Evolutionary conservation across 83 land plant genomes (phyloP).

Genomic region (Picea abies): DNA sequence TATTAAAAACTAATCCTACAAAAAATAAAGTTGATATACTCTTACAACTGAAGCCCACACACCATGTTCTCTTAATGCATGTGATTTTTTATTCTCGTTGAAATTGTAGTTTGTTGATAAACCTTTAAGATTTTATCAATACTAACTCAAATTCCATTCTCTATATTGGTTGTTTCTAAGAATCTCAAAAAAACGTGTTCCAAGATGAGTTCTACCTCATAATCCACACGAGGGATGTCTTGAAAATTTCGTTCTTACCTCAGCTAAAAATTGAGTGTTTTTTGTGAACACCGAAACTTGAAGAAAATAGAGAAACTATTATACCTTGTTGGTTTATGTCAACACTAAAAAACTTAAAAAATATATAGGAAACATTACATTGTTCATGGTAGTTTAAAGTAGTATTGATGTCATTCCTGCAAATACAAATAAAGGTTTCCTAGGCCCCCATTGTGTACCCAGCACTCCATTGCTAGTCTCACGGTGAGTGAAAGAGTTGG

Average conservation of each 20-base stretch:
- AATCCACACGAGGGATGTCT: no score
- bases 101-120: no score
- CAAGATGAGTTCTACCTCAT: no score
- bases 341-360: not conserved
- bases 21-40: no score
- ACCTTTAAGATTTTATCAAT: no score
- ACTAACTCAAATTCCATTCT: no score
- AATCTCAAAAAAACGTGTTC: no score
- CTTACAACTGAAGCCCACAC: no score
- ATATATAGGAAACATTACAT: not conserved
- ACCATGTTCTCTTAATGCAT: no score
- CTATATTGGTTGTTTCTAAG: no score
- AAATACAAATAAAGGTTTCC: conserved; percentile 12
- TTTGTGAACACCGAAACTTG: not conserved
- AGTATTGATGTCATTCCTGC: conserved; percentile 5
- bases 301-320: not conserved
- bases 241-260: not conserved
- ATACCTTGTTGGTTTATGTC: not conserved
- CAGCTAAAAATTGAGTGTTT: not conserved
- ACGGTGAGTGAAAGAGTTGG: not conserved
- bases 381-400: not conserved
- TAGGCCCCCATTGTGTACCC: not conserved
- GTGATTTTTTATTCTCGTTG: no score
- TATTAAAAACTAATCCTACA: no score
- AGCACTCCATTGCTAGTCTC: conserved; percentile 9